Conservation (phyloP, 1,284 basidiomycete genomes). For the Ganoderma meredithae region DNA sequence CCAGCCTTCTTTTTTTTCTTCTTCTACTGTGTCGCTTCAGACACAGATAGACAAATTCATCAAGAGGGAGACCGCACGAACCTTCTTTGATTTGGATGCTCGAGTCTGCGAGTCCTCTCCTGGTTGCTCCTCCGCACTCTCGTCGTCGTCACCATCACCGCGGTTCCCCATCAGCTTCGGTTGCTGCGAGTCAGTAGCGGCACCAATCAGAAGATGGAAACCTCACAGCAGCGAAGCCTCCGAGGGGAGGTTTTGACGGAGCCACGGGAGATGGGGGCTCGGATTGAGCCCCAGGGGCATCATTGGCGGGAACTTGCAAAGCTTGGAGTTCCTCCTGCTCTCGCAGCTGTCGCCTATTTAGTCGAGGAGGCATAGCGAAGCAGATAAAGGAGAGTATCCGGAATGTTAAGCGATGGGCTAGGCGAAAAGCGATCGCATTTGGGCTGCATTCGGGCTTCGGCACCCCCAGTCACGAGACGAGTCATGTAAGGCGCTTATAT, state of each 20-base stretch:
- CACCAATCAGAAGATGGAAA: not conserved
- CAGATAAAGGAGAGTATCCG: not conserved
- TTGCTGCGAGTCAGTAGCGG: not conserved
- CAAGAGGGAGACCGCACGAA: constrained; percentile 39
- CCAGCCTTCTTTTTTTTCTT: constrained; percentile 59
- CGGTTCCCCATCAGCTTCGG: constrained; percentile 39
- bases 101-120: constrained; percentile 27
- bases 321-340: constrained; percentile 81
- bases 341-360: constrained; percentile 88
- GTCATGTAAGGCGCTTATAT: constrained; percentile 1
- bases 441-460: not conserved
- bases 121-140: constrained; percentile 41
- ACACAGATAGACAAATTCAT: too few species aligned
- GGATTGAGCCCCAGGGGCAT: constrained; percentile 40
- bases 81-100: constrained; percentile 54
- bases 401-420: not conserved
- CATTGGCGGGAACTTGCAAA: constrained; percentile 45
- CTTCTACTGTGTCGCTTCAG: constrained; percentile 24
- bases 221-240: constrained; percentile 68
- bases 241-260: constrained; percentile 37
- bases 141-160: constrained; percentile 47
- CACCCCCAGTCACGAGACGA: not conserved
- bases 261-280: constrained; percentile 33
- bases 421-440: not conserved
- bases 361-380: constrained; percentile 68